These are phyloP conservation scores for Grosmannia serpens DNA, from an alignment of 2,329 filamentous ascomycete species.

Conservation along the genomic window DNA sequence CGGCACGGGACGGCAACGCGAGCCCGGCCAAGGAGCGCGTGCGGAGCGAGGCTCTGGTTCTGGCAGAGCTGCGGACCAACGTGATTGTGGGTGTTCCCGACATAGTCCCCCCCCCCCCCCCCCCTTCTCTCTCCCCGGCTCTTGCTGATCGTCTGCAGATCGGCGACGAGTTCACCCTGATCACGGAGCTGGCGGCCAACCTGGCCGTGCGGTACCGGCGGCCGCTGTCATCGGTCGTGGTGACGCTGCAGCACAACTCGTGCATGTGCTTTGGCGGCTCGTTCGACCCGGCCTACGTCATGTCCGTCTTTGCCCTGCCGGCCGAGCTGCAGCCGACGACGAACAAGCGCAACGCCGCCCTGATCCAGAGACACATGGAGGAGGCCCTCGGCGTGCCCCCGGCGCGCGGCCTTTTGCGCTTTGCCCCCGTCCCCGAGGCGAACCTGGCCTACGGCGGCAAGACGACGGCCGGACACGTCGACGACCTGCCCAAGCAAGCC, in stretches of 20 bases:
- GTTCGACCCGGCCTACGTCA: constrained; percentile 67
- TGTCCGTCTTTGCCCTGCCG: constrained; percentile 62
- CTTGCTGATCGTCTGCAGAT: constrained; percentile 36
- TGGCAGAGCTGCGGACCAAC: constrained; percentile 54
- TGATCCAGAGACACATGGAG: constrained; percentile 65
- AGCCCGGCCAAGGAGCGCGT: constrained; percentile 33
- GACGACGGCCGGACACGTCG: constrained; percentile 58
- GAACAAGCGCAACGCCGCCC: constrained; percentile 70
- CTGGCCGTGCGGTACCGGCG: constrained; percentile 67
- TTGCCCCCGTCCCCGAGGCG: constrained; percentile 57
- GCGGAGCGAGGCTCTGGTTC: constrained; percentile 43
- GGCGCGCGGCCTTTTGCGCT: constrained; percentile 61
- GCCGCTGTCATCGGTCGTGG: constrained; percentile 60
- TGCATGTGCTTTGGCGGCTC: constrained; percentile 65
- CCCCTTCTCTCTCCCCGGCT: background rate
- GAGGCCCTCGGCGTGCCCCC: constrained; percentile 56
- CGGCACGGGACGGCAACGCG: constrained; percentile 16
- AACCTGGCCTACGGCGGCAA: constrained; percentile 59
- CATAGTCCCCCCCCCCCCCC: background rate
- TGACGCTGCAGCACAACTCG: constrained; percentile 63
- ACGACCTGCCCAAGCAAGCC: constrained; percentile 33
- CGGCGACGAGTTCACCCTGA: constrained; percentile 62
- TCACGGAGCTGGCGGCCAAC: constrained; percentile 61
- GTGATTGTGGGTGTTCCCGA: constrained; percentile 37
- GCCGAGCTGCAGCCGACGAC: constrained; percentile 57